Evolutionary conservation across 164 flowering plant genomes (phyloP).

Genomic region (Dillenia turbinata): DNA sequence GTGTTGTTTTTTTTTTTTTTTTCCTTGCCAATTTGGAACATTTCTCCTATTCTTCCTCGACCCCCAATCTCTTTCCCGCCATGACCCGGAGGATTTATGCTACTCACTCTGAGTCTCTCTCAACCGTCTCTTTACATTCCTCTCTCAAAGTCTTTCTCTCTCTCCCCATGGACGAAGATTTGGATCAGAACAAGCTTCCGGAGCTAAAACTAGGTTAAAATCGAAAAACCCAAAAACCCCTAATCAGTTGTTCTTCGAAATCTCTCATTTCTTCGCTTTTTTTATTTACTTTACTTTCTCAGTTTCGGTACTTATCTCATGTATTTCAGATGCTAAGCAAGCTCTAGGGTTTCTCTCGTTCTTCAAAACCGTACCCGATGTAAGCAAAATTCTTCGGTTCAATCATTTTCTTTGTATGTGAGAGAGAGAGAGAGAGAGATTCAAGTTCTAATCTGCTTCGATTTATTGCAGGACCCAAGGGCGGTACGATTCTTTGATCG

Average conservation of each 20-base stretch:
- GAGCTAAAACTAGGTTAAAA: conserved; percentile 78
- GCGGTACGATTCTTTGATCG: conserved; percentile 94
- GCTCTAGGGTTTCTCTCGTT: conserved; percentile 96
- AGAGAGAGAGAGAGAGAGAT: no score
- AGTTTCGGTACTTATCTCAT: background rate
- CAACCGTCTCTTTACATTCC: background rate
- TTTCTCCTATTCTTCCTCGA: no score
- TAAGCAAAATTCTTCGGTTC: conserved; percentile 20
- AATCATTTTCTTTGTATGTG: background rate
- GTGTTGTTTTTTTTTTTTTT: no score
- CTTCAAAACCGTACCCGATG: conserved; percentile 80
- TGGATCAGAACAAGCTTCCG: conserved; percentile 76
- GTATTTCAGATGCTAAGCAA: conserved; percentile 75
- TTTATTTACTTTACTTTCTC: background rate
- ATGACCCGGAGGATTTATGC: background rate
- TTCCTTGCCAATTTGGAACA: no score
- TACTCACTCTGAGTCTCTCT: background rate
- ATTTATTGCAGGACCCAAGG: conserved; percentile 60
- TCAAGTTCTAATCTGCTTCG: no score
- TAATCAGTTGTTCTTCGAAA: background rate
- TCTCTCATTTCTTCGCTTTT: background rate
- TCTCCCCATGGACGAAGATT: conserved; percentile 39
- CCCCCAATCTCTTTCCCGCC: conserved; percentile 3
- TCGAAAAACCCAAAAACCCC: conserved; percentile 11
- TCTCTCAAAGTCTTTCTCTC: background rate